phyloP scores from a whole-genome alignment of 129 eudicot genomes.

The Centrapalus pauciflorus region DNA sequence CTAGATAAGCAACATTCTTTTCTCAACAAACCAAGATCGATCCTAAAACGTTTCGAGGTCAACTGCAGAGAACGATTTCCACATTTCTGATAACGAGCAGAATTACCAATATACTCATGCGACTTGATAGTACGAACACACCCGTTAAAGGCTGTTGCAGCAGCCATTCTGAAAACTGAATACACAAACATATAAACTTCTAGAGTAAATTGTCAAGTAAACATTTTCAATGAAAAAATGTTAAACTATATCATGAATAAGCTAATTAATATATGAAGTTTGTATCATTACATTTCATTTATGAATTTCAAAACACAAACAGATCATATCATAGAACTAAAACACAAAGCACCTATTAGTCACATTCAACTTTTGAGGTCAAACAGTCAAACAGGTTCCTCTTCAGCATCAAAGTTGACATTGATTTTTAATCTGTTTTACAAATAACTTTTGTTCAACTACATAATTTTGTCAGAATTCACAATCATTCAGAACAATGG shows the following conservation, averaged over 20 bases:
- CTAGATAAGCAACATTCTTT: conserved; percentile 27
- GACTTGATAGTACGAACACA: conserved; percentile 48
- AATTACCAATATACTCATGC: conserved; percentile 35
- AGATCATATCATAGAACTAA: neutral
- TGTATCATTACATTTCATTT: neutral
- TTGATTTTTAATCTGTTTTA: neutral
- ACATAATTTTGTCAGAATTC: neutral
- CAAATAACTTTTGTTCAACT: neutral
- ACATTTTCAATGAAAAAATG: neutral
- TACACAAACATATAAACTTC: neutral
- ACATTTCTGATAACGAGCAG: conserved; percentile 34
- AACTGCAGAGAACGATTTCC: conserved; percentile 34
- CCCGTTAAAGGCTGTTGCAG: conserved; percentile 60
- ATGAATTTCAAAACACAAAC: neutral
- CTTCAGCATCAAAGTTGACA: conserved; percentile 9
- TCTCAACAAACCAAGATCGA: conserved; percentile 33
- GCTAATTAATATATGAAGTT: neutral
- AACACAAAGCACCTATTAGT: conserved; percentile 9
- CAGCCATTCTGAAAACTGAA: conserved; percentile 62
- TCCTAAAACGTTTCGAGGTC: conserved; percentile 40
- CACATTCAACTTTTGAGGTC: conserved; percentile 10
- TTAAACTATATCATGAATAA: neutral
- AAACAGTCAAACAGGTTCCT: conserved; percentile 11
- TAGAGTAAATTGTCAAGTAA: neutral
- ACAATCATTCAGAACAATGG: neutral